Evolutionary conservation across 2,329 filamentous ascomycete genomes (phyloP).

Genomic region (Xylaria sp.): DNA sequence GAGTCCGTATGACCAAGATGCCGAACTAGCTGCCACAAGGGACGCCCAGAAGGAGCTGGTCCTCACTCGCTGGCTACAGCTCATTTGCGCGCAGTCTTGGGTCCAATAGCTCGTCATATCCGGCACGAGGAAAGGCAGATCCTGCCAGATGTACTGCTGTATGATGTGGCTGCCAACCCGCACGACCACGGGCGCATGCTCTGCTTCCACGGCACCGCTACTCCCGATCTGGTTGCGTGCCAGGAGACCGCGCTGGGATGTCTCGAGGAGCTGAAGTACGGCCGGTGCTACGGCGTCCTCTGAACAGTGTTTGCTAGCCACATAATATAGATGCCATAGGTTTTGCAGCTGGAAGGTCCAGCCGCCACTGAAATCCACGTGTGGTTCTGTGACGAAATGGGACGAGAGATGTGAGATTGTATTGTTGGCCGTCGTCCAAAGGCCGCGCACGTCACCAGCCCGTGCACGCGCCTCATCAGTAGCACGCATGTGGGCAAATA

Average conservation of each 20-base stretch:
- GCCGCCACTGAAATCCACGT: conserved; percentile 29
- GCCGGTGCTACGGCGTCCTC: conserved; percentile 26
- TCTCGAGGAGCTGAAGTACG: conserved; percentile 31
- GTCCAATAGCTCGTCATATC: conserved; percentile 32
- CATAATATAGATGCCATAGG: conserved; percentile 34
- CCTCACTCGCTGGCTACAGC: conserved; percentile 28
- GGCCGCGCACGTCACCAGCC: conserved; percentile 26
- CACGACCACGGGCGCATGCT: conserved; percentile 27
- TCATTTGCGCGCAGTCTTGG: conserved; percentile 33
- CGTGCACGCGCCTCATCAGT: conserved; percentile 29
- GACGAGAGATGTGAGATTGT: conserved; percentile 32
- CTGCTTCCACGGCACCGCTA: conserved; percentile 19
- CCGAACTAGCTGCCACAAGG: conserved; percentile 27
- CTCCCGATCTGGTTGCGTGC: conserved; percentile 18
- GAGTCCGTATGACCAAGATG: conserved; percentile 29
- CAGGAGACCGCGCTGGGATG: conserved; percentile 27
- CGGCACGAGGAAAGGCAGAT: conserved; percentile 31
- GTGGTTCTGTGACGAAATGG: conserved; percentile 31
- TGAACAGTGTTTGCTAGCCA: conserved; percentile 27
- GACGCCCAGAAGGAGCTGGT: conserved; percentile 30
- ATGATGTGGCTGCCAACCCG: conserved; percentile 21
- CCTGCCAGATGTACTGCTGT: conserved; percentile 30
- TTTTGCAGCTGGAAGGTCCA: conserved; percentile 33
- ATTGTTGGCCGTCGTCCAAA: conserved; percentile 29
- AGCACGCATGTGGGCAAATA: conserved; percentile 30